Base-by-base conservation (phyloP, 1,284 basidiomycete genomes). In the Coniferiporia weirii region DNA sequence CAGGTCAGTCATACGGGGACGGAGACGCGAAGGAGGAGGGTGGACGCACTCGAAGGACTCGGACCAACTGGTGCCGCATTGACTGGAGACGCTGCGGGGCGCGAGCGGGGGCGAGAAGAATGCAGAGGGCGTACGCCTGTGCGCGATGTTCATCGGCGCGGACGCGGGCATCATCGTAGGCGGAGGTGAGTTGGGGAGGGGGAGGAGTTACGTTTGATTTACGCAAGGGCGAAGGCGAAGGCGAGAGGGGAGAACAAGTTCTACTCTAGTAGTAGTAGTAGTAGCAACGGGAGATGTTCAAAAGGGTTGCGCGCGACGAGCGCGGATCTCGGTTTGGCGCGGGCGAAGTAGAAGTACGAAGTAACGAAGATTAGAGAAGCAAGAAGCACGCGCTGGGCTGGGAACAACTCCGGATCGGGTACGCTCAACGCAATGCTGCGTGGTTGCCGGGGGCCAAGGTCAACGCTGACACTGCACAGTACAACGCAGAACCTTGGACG, bases 41-140 rank as follows among this genome's bases (percentile, higher is more conserved):
- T 7, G 6, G 36, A 60, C 59, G 20, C 35, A 60, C 59, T 60
- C 59, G 48, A 56, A 60, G 7, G 44, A 12, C 32, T 59, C 57
- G 15, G 51, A 46, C 57, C 57, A 59, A 27, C 57, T 59, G 9
- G 43, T 54, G 17, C 44, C 57, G 45, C 44, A 52, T 36, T 47
- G 48, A 51, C 57, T 51, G 27, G 52, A 46, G 44, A 59, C 45
- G 20, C 57, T 59, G 15, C 57, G 51, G 2, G 57, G 43, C 17
- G 43, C 36, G 52, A 19, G 20, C 19, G 52, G 32, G 12, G 52
- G 52, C 3, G 52, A 59, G 52, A 52, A 53, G 9, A 52, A 46
- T 40, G 34, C 36, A 4, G 50, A 52, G 27, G 57, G 57, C 5
- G 57, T 59, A 22, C 57, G 57, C 13, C 51, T 32, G 40, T 51